Evolutionary conservation across 148 eudicot genomes (phyloP).

Genomic region (Fagopyrum homotropicum): DNA sequence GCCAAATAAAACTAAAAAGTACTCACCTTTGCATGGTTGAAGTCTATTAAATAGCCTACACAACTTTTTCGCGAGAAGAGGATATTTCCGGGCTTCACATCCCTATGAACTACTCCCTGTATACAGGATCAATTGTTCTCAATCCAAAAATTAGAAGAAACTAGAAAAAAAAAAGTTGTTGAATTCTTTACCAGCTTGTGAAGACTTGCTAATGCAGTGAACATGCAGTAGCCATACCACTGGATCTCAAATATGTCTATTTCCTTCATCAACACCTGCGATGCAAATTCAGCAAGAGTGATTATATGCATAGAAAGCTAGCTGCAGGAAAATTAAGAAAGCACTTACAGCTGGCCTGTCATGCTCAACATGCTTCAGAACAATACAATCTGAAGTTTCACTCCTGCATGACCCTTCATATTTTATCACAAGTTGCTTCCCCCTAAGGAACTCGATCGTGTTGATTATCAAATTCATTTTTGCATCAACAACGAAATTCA

Average conservation of each 20-base stretch:
- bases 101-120: slow-evolving; percentile 78
- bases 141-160: background rate
- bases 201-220: slow-evolving; percentile 78
- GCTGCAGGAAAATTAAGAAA: background rate
- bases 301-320: background rate
- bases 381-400: slow-evolving; percentile 67
- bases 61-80: slow-evolving; percentile 54
- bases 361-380: slow-evolving; percentile 80
- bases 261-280: slow-evolving; percentile 61
- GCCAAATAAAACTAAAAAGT: background rate
- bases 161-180: background rate
- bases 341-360: slow-evolving; percentile 79
- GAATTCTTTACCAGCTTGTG: slow-evolving; percentile 64
- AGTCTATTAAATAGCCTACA: slow-evolving; percentile 78
- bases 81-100: slow-evolving; percentile 92
- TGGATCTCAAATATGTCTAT: slow-evolving; percentile 52
- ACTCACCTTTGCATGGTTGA: slow-evolving; percentile 76
- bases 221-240: slow-evolving; percentile 88
- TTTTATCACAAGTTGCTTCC: slow-evolving; percentile 68
- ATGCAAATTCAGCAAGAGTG: slow-evolving; percentile 10
- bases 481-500: background rate
- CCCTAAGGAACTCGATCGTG: slow-evolving; percentile 35
- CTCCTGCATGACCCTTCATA: slow-evolving; percentile 59
- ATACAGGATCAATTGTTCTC: slow-evolving; percentile 18
- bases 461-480: background rate